These are phyloP conservation scores for Phialophora verrucosa DNA, from an alignment of 2,329 filamentous ascomycete genomes.

Conservation along the genomic window DNA sequence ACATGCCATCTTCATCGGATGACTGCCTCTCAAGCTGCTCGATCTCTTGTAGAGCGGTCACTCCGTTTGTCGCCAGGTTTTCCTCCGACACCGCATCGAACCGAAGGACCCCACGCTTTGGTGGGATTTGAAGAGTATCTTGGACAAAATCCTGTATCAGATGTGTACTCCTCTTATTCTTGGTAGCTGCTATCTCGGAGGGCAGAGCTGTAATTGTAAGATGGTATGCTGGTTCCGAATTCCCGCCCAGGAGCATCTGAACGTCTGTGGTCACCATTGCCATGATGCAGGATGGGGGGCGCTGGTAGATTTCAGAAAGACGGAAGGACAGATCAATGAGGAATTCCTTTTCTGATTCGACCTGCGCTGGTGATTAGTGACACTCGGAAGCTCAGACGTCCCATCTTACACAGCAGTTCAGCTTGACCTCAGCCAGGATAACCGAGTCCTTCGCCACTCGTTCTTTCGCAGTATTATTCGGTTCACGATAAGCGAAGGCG, in stretches of 20 bases:
- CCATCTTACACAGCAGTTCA: slow-evolving; percentile 65
- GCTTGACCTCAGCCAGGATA: slow-evolving; percentile 68
- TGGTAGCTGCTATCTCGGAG: slow-evolving; percentile 70
- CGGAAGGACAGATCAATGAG: slow-evolving; percentile 75
- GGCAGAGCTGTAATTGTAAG: slow-evolving; percentile 75
- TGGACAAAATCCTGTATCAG: slow-evolving; percentile 77
- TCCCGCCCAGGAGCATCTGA: slow-evolving; percentile 75
- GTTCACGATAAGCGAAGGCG: slow-evolving; percentile 47
- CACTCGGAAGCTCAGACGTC: not conserved
- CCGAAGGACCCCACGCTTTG: slow-evolving; percentile 72
- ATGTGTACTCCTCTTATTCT: slow-evolving; percentile 80
- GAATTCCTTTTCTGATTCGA: slow-evolving; percentile 78
- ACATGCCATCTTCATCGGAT: slow-evolving; percentile 49
- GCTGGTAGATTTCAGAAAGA: slow-evolving; percentile 75
- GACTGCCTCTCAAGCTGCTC: slow-evolving; percentile 61
- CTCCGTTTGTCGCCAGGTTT: slow-evolving; percentile 72
- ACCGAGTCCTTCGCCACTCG: slow-evolving; percentile 62
- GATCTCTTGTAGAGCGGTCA: slow-evolving; percentile 71
- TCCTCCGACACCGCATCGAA: slow-evolving; percentile 74
- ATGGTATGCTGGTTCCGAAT: slow-evolving; percentile 79
- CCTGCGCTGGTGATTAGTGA: slow-evolving; percentile 39
- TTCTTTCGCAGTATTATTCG: slow-evolving; percentile 49
- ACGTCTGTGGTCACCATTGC: slow-evolving; percentile 77
- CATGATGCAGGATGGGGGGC: slow-evolving; percentile 74
- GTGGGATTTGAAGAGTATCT: slow-evolving; percentile 69